A percentile compares a stretch with the other conserved stretches of the same genome.
Evolutionary conservation across 805 yeast species (phyloP).

Genomic region (Candida ascalaphidarum): DNA sequence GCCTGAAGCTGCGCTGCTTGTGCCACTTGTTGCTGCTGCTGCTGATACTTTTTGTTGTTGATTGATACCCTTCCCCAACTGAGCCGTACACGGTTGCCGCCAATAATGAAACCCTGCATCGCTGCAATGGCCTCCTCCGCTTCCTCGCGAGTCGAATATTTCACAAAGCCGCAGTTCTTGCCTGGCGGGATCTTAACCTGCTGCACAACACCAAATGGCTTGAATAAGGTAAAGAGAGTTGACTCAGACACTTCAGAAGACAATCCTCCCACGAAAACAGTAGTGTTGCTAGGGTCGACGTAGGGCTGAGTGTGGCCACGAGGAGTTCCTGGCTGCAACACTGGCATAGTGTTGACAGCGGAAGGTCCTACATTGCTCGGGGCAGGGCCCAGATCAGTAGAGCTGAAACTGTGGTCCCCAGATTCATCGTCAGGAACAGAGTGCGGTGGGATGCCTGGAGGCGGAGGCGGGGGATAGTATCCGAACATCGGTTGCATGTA

Average conservation of each 20-base stretch:
- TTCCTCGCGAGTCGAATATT: conserved; percentile 63
- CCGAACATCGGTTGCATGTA: conserved; percentile 5
- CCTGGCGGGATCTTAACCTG: conserved; percentile 74
- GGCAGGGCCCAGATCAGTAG: too few relatives aligned
- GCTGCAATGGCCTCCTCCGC: conserved; percentile 81
- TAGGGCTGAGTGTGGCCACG: conserved; percentile 10
- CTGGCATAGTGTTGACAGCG: conserved; percentile 1
- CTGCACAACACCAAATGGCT: conserved; percentile 63
- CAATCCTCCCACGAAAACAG: conserved; percentile 73
- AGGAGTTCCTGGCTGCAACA: not conserved
- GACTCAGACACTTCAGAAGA: conserved; percentile 57
- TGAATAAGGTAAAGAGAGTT: conserved; percentile 51
- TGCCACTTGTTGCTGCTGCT: conserved; percentile 19
- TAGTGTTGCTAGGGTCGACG: conserved; percentile 57
- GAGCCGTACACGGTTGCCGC: conserved; percentile 72
- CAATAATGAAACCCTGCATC: conserved; percentile 87
- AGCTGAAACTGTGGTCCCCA: too few relatives aligned
- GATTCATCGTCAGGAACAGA: too few relatives aligned
- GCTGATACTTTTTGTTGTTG: conserved; percentile 24
- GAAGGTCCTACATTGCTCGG: too few relatives aligned
- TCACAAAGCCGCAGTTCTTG: conserved; percentile 85
- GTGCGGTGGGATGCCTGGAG: too few relatives aligned
- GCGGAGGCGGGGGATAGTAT: conserved; percentile 4
- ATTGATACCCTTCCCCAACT: conserved; percentile 71
- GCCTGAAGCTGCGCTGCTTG: conserved; percentile 30